phyloP scores from a whole-genome alignment of 306 rosid genomes.

The Begonia loranthoides region DNA sequence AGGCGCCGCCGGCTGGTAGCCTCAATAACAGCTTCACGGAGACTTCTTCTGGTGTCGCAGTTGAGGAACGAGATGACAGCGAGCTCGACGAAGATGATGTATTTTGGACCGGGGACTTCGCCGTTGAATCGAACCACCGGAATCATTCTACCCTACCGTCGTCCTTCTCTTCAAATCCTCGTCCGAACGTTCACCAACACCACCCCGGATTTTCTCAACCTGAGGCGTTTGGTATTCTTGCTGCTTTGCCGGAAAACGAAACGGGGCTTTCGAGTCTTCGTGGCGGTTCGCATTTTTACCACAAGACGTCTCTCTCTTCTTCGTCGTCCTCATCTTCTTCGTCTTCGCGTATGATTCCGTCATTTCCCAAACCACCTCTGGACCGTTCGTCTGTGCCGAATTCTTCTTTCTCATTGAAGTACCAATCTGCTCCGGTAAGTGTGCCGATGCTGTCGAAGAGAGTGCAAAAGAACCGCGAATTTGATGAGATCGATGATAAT shows the following conservation, averaged over 20 bases:
- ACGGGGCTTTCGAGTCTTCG: conserved; percentile 15
- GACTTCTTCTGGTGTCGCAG: neutral
- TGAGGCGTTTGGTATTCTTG: conserved; percentile 68
- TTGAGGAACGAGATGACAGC: conserved; percentile 16
- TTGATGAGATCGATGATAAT: conserved; percentile 15
- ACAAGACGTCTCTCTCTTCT: conserved; percentile 40
- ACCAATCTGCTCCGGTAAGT: conserved; percentile 67
- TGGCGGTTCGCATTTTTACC: conserved; percentile 26
- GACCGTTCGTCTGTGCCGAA: conserved; percentile 18
- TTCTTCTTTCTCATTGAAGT: conserved; percentile 24
- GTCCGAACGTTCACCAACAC: conserved; percentile 9
- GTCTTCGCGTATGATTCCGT: conserved; percentile 40
- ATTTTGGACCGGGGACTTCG: conserved; percentile 31
- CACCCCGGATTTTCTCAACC: conserved; percentile 24
- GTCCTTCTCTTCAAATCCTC: conserved; percentile 27
- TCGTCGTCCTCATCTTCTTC: conserved; percentile 34
- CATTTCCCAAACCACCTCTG: conserved; percentile 42
- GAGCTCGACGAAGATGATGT: conserved; percentile 71
- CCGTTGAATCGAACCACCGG: conserved; percentile 24
- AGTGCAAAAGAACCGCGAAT: conserved; percentile 20
- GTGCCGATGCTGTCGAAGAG: conserved; percentile 38
- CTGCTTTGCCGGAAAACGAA: conserved; percentile 59
- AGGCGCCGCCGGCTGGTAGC: conserved; percentile 13
- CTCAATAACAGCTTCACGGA: conserved; percentile 5
- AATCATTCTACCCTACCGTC: conserved; percentile 17